Evolutionary conservation across 257 asterid species (phyloP), one percentile per base, ranked within the genome.

Genomic region (Apocynum venetum): DNA sequence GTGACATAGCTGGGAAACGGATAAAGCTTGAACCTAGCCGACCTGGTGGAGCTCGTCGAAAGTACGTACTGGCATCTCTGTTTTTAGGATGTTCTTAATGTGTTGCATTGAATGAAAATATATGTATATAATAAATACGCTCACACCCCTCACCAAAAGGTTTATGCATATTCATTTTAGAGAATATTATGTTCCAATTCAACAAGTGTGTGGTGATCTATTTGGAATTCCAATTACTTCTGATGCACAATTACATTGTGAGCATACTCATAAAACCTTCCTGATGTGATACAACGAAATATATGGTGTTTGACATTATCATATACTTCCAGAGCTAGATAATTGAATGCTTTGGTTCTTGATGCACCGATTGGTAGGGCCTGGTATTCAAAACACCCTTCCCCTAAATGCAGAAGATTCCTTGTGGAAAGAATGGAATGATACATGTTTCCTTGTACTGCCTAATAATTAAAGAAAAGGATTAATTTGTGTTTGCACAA

Each of bases 1-100:
- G 97, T 70, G 97, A 94, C 85, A 94, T 94, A 75, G 93, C 92
- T 83, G 98, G 97, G 57, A 92, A 94, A 85, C 93, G 96, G 72
- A 92, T 94, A 82, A 94, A 91, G 87, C 97, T 94, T 73, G 98
- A 94, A 85, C 98, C 97, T 76, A 92, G 97, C 88, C 86, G 98
- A 59, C 98, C 98, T 17, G 98, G 97, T 77, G 98, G 97, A 60
- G 89, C 98, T 81, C 98, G 98, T 65, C 92, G 96, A 79, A 90
- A 91, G 98, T 93, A 87, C 67, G 80, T 60, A 66, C 60, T 59
- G 53, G 17, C 55, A 4, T 80, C 43, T 46, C 44, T 49, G 55
- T 46, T 72, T 31, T 31, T 25, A 1, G 25, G 77, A 55, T 46
- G 57, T 10, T 43, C 66, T 17, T 38, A 12, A 31, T 53, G 13